Evolutionary conservation across 768 basidiomycete genomes (phyloP).

Genomic region (Tremella mesenterica): DNA sequence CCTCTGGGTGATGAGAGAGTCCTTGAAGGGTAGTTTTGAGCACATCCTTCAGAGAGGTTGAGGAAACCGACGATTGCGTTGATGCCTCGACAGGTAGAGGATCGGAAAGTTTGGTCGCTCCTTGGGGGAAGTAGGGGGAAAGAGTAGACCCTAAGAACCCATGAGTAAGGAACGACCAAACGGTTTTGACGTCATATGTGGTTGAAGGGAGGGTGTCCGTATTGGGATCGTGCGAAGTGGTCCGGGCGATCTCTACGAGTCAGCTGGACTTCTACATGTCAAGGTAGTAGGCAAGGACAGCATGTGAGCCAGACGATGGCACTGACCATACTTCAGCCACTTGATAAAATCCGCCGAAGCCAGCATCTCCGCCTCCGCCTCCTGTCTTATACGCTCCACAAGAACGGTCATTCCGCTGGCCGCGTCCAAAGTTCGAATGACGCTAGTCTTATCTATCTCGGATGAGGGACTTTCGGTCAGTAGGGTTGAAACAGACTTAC

Average conservation of each 20-base stretch:
- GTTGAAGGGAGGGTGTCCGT: conserved; percentile 15
- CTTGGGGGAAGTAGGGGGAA: conserved; percentile 11
- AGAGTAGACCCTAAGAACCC: conserved; percentile 26
- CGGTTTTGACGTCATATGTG: conserved; percentile 27
- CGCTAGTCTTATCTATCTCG: too few species aligned
- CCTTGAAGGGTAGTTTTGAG: neutral
- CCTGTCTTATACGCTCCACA: conserved; percentile 17
- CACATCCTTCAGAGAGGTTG: neutral
- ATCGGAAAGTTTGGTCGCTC: neutral
- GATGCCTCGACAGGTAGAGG: neutral
- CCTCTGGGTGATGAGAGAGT: neutral
- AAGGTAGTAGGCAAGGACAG: neutral
- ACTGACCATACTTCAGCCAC: conserved; percentile 37
- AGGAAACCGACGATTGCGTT: neutral
- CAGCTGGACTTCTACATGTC: neutral
- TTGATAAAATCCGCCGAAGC: conserved; percentile 25
- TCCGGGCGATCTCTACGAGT: conserved; percentile 4
- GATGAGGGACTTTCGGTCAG: too few species aligned
- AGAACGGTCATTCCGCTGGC: too few species aligned
- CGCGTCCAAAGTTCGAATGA: too few species aligned
- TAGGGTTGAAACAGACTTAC: too few species aligned
- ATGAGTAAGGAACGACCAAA: conserved; percentile 30
- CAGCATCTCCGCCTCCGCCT: conserved; percentile 16
- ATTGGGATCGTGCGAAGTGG: neutral
- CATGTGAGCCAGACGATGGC: neutral